phyloP scores from a whole-genome alignment of 2,329 filamentous ascomycete species.

The Pseudogymnoascus sp. region DNA sequence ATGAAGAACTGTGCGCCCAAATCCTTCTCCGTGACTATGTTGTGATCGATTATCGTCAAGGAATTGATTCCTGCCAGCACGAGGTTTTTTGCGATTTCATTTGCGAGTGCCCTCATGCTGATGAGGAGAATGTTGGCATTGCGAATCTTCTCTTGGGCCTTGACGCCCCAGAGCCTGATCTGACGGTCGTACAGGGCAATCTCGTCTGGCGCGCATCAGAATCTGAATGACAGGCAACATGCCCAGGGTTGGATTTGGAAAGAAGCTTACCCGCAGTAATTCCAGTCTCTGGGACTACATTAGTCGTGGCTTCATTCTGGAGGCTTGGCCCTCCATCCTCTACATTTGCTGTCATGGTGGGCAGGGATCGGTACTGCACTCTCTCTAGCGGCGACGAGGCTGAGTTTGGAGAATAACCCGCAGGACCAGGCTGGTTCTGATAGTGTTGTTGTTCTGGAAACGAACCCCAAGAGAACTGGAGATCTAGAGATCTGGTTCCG shows the following conservation, averaged over 20 bases:
- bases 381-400: background rate
- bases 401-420: background rate
- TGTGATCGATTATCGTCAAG: constrained; percentile 78
- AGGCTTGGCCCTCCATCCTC: constrained; percentile 15
- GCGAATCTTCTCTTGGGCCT: constrained; percentile 87
- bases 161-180: constrained; percentile 93
- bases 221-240: background rate
- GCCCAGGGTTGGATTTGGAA: background rate
- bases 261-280: constrained; percentile 32
- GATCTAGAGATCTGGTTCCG: background rate
- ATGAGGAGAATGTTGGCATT: constrained; percentile 84
- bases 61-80: constrained; percentile 88
- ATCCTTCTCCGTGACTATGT: constrained; percentile 66
- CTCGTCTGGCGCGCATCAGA: constrained; percentile 55
- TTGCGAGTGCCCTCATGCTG: constrained; percentile 76
- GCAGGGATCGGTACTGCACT: background rate
- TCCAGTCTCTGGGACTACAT: constrained; percentile 15
- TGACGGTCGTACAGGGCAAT: constrained; percentile 96
- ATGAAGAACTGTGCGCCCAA: constrained; percentile 79
- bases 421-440: background rate
- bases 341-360: background rate
- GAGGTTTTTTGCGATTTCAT: constrained; percentile 95
- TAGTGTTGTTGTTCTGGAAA: background rate
- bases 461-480: background rate
- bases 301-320: constrained; percentile 9